Percentiles rank a stretch among this genome's conserved stretches.
These are phyloP conservation scores for Phialemonium atrogriseum DNA, from an alignment of 2,329 filamentous ascomycete genomes.

Conservation along the genomic window DNA sequence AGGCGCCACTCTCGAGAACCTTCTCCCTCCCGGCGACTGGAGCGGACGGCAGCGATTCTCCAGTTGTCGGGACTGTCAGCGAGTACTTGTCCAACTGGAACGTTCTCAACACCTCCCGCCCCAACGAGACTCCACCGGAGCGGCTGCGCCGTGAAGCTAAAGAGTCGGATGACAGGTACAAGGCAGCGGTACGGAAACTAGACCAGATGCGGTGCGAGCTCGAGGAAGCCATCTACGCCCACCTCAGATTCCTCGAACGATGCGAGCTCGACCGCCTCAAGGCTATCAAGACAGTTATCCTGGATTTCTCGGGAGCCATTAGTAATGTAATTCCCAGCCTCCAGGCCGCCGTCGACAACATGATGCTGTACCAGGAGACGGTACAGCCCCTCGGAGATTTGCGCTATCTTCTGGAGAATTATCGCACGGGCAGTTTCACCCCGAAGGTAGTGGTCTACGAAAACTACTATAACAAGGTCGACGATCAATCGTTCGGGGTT, in stretches of 20 bases:
- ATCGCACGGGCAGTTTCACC: constrained; percentile 86
- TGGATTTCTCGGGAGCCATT: constrained; percentile 95
- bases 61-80: constrained; percentile 71
- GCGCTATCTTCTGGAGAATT: constrained; percentile 91
- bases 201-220: constrained; percentile 87
- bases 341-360: constrained; percentile 92
- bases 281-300: constrained; percentile 94
- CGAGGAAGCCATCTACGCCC: constrained; percentile 90
- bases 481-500: constrained; percentile 95
- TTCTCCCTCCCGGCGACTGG: constrained; percentile 62
- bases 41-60: constrained; percentile 57
- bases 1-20: constrained; percentile 61
- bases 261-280: constrained; percentile 94
- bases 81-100: constrained; percentile 93
- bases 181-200: constrained; percentile 73
- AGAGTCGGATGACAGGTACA: constrained; percentile 92
- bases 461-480: constrained; percentile 98
- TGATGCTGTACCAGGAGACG: constrained; percentile 98
- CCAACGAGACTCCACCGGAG: constrained; percentile 88
- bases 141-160: constrained; percentile 79
- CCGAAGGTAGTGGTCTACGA: constrained; percentile 91
- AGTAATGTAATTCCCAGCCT: constrained; percentile 96
- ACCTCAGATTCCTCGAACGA: constrained; percentile 92
- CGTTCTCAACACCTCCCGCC: constrained; percentile 77
- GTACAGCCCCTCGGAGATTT: constrained; percentile 89